phyloP scores from a whole-genome alignment of 1,284 basidiomycete genomes.

The Pseudozyma sp. region DNA sequence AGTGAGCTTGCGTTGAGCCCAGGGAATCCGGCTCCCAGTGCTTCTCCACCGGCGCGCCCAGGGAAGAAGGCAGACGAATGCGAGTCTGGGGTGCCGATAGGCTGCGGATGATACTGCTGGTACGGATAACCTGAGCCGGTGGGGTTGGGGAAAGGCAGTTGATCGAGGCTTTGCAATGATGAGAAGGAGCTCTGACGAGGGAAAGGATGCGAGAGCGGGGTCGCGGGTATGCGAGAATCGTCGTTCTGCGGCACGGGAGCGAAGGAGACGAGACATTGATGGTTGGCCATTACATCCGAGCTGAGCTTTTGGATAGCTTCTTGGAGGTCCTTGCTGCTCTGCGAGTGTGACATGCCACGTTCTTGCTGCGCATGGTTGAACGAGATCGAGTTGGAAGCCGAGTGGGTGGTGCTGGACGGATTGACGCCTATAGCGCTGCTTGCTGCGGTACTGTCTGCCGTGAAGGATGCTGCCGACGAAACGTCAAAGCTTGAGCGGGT shows the following conservation, averaged over 20 bases:
- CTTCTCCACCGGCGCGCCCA: conserved; percentile 28
- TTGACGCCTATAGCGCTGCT: conserved; percentile 51
- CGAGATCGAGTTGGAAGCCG: conserved; percentile 57
- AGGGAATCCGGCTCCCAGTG: conserved; percentile 42
- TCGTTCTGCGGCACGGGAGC: conserved; percentile 45
- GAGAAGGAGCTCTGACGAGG: conserved; percentile 51
- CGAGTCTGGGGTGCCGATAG: conserved; percentile 47
- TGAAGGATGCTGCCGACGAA: conserved; percentile 52
- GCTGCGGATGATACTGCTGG: conserved; percentile 52
- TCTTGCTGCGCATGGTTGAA: conserved; percentile 23
- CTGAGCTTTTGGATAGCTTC: conserved; percentile 57
- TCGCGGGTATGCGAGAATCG: conserved; percentile 38
- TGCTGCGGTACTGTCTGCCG: conserved; percentile 57
- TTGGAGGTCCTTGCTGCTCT: conserved; percentile 53
- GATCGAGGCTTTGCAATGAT: conserved; percentile 42
- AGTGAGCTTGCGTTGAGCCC: conserved; percentile 45
- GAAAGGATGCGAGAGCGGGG: conserved; percentile 38
- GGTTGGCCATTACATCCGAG: conserved; percentile 58
- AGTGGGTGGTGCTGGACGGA: conserved; percentile 49
- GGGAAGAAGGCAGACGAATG: conserved; percentile 45
- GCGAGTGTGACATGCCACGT: conserved; percentile 41
- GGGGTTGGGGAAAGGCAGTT: conserved; percentile 41
- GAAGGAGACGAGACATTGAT: conserved; percentile 62
- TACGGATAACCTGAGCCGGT: conserved; percentile 49
- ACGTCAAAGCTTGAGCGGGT: conserved; percentile 60